Evolutionary conservation across 2,329 filamentous ascomycete species (phyloP), one percentile per base, ranked within the genome.

Genomic region (Triangularia verruculosa): DNA sequence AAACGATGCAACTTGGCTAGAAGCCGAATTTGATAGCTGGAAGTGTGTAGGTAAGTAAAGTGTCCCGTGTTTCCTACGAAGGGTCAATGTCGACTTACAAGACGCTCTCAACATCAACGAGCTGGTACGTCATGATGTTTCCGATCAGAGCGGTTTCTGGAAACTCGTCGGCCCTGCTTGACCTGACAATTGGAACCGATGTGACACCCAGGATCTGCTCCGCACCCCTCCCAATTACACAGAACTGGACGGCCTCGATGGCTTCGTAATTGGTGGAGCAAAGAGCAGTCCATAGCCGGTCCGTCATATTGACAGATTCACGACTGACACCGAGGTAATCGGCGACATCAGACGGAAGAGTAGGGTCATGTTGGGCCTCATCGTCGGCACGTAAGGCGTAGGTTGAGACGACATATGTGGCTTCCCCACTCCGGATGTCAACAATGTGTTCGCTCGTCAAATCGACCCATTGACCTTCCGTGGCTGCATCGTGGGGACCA

Each of bases 121-220:
- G 60, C 32, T 62, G 59, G 28, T n/a, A 57, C 5, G 59, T 65
- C 60, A 65, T 65, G 32, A 65, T 65, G 56, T 65, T 65, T 17
- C 56, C 54, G 7, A 65, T 62, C 20, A 65, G 51, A 3, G 63
- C 63, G 6, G 12, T 59, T 39, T 65, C 55, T n/a, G 59, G 51
- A 15, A 51, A 25, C 39, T 24, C 17, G 12, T 25, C 9, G 6
- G 52, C 7, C 8, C 9, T 9, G 17, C 12, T 27, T 53, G 11
- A n/a, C 3, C 51, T 24, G 4, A 11, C 9, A 11, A 27, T 20
- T 1, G 63, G 63, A 17, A 65, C n/a, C 5, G 63, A 65, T n/a
- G 63, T 65, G 24, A 65, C 56, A 15, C 59, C 59, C 5, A 65
- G 55, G 22, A 65, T 60, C 56, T 65, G 63, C 30, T 65, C 63